These are phyloP conservation scores for Dictyostelium firmibasis DNA, from an alignment of 78 protist genomes.

Conservation along the genomic window DNA sequence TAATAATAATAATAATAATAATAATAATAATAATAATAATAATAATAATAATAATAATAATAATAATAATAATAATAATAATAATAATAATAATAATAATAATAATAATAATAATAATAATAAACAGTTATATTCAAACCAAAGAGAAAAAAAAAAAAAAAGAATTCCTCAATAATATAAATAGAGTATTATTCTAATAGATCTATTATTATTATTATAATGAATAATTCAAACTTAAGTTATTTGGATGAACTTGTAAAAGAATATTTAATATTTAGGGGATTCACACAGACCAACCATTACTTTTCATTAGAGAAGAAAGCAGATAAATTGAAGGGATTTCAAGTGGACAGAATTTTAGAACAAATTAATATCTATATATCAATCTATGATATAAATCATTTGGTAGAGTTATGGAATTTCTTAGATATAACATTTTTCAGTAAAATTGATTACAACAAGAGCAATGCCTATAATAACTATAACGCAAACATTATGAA, in stretches of 20 bases:
- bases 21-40: too few species aligned
- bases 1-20: too few species aligned
- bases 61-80: too few species aligned
- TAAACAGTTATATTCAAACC: too few species aligned
- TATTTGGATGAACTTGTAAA: constrained; percentile 80
- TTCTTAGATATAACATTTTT: constrained; percentile 73
- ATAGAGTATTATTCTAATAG: too few species aligned
- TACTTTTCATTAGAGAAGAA: constrained; percentile 68
- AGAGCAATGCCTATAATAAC: background rate
- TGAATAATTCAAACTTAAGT: constrained; percentile 9
- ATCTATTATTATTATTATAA: too few species aligned
- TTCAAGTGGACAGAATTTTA: constrained; percentile 77
- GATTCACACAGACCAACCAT: constrained; percentile 76
- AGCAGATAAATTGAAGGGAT: constrained; percentile 73
- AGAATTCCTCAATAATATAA: too few species aligned
- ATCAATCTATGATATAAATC: constrained; percentile 33
- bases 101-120: too few species aligned
- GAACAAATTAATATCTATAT: constrained; percentile 69
- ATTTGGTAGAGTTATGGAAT: constrained; percentile 58
- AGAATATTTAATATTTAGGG: constrained; percentile 84
- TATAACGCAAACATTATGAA: background rate
- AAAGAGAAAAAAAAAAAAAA: too few species aligned
- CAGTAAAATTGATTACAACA: constrained; percentile 50
- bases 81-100: too few species aligned
- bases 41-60: too few species aligned